These are phyloP conservation scores for Pelagophyceae sp. DNA, from an alignment of 352 stramenopile species.

Conservation along the genomic window DNA sequence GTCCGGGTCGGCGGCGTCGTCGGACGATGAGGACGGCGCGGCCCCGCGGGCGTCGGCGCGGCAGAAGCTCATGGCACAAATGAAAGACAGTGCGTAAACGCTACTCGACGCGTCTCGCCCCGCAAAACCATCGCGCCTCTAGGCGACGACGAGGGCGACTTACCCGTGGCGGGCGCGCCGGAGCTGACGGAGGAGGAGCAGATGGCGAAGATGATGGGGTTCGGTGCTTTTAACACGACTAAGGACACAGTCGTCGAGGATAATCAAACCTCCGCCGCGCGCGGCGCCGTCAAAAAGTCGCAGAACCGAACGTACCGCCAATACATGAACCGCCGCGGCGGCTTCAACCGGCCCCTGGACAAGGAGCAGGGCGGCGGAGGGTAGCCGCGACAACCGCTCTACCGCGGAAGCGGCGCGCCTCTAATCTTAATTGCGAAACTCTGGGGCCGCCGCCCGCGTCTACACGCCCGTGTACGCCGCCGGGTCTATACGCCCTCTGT, in stretches of 20 bases:
- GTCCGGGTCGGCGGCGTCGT: conserved; percentile 11
- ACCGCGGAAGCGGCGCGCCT: too few species aligned
- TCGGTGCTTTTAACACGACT: conserved; percentile 79
- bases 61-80: conserved; percentile 22
- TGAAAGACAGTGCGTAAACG: neutral
- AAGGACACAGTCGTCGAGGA: conserved; percentile 82
- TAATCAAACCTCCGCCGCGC: conserved; percentile 67
- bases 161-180: neutral
- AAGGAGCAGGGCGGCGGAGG: too few species aligned
- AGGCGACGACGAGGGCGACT: neutral
- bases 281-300: conserved; percentile 64
- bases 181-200: conserved; percentile 61
- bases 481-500: too few species aligned
- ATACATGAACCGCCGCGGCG: conserved; percentile 92
- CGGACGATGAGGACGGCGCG: neutral
- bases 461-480: too few species aligned
- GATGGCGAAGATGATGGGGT: conserved; percentile 70
- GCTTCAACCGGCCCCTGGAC: conserved; percentile 85
- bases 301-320: conserved; percentile 87
- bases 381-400: too few species aligned
- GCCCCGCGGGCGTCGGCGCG: neutral
- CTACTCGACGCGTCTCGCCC: neutral
- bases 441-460: too few species aligned
- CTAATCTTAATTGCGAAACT: too few species aligned
- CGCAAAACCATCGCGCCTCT: neutral